Base-by-base conservation (phyloP, 1,284 basidiomycete genomes). In the Leccinum pachyderme region DNA sequence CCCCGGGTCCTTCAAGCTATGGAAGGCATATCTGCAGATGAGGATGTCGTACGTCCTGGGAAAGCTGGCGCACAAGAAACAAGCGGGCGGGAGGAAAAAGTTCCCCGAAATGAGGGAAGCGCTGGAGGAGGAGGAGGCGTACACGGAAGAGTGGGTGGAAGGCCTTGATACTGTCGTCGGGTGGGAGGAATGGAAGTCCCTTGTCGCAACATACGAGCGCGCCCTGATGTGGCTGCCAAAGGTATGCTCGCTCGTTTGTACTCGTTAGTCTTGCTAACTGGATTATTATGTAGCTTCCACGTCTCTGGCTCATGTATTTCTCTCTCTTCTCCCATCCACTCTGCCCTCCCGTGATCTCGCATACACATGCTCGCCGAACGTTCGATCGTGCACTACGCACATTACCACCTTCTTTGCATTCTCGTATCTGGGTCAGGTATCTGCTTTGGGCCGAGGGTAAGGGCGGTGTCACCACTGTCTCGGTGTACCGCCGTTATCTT, bases 311-410 rank as follows among this genome's bases (percentile, higher is more conserved):
- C 45, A 84, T 93, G 75, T 99, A 99, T 73, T 79, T 95, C 32
- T 89, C 91, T 55, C 80, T 98, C 58, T 91, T 99, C 74, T 82
- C 86, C 56, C 96, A 99, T 69, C 93, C 94, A 1, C 79, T 83
- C 54, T 98, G 95, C 68, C 95, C 97, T 2, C 77, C 95, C 2
- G 72, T 82, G 24, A 80, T 99, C 55, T 89, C 91, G 13, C 81
- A 91, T 64, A 93, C 93, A 0, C 96, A 99, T 72, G 95, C 95
- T 5, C 85, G 96, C 18, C 83, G 88, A 59, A 97, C 95, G 0
- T 99, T 93, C 68, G 97, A 99, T 75, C 87, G 97, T 51, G 93
- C 96, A 1, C 76, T 99, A 28, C 88, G 97, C 49, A 95, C 95
- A 0, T 82, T 99, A 6, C 92, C 95, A 5, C 95, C 94, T 4